A percentile compares a stretch with the other conserved stretches of the same genome.
Evolutionary conservation across 148 eudicot species (phyloP).

Genomic region (Gaultheria prostrata): DNA sequence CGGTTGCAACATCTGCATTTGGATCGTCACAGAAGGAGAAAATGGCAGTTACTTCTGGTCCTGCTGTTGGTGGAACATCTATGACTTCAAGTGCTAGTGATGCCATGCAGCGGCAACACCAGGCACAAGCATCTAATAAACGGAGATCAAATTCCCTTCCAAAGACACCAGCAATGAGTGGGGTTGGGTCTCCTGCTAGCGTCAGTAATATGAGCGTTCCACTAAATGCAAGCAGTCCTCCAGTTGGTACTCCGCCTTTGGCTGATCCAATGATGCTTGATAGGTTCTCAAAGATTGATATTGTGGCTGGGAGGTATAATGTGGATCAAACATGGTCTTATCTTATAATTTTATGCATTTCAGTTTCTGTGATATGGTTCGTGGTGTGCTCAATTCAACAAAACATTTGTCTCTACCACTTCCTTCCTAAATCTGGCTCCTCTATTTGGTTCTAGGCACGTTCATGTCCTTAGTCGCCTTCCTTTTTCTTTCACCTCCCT

Average conservation of each 20-base stretch:
- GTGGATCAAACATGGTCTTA: neutral
- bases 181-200: slow-evolving; percentile 89
- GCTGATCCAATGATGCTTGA: slow-evolving; percentile 60
- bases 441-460: too few species aligned
- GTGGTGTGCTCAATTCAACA: neutral
- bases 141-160: slow-evolving; percentile 80
- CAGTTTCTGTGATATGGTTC: neutral
- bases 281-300: slow-evolving; percentile 71
- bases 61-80: slow-evolving; percentile 61
- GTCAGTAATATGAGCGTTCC: slow-evolving; percentile 70
- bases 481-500: too few species aligned
- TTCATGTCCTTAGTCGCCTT: too few species aligned
- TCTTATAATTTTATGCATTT: slow-evolving; percentile 7
- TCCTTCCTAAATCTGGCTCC: too few species aligned
- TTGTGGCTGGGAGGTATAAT: slow-evolving; percentile 62
- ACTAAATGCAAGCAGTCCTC: slow-evolving; percentile 78
- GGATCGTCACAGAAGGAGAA: slow-evolving; percentile 72
- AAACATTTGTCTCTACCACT: too few species aligned
- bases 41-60: slow-evolving; percentile 49
- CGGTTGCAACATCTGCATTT: slow-evolving; percentile 53
- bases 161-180: slow-evolving; percentile 62
- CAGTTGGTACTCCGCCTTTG: slow-evolving; percentile 57
- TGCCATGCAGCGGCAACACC: slow-evolving; percentile 73
- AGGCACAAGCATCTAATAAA: slow-evolving; percentile 55
- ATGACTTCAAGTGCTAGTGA: slow-evolving; percentile 75